A percentile compares a stretch with the other conserved stretches of the same genome.
Evolutionary conservation across 176 grass and related monocot species (phyloP).

Genomic region (Alopecurus myosuroides): DNA sequence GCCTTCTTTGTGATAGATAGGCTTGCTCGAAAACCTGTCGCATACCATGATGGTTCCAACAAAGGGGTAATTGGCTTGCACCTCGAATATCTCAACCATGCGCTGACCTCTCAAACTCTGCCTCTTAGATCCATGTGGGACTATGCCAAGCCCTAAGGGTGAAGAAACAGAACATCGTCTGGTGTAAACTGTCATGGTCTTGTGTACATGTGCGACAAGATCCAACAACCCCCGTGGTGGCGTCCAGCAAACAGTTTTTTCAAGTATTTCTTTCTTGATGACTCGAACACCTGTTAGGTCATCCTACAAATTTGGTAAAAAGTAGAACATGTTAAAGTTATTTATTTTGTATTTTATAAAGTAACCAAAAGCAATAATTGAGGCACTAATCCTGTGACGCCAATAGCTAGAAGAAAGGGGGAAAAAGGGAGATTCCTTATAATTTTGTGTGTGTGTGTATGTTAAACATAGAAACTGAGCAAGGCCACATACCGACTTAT

Average conservation of each 20-base stretch:
- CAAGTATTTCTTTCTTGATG: neutral
- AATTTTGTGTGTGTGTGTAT: too few relatives aligned
- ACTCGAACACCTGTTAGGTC: neutral
- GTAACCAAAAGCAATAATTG: neutral
- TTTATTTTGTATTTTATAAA: neutral
- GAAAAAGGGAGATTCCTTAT: neutral
- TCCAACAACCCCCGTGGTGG: neutral
- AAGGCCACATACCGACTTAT: too few relatives aligned
- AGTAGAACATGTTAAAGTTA: neutral
- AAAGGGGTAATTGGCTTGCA: neutral
- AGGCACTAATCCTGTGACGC: neutral
- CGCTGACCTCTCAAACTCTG: neutral
- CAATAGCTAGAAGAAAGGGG: neutral
- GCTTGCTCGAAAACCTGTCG: neutral
- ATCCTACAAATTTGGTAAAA: neutral
- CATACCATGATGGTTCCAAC: neutral
- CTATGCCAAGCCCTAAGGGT: neutral
- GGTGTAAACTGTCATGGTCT: neutral
- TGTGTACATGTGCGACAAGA: neutral
- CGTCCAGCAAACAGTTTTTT: neutral
- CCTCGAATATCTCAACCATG: neutral
- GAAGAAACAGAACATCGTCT: neutral
- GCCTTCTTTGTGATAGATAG: neutral
- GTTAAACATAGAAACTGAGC: neutral
- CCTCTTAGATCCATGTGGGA: neutral